Base-by-base conservation (phyloP, 129 eudicot genomes). In the Scalesia atractyloides region DNA sequence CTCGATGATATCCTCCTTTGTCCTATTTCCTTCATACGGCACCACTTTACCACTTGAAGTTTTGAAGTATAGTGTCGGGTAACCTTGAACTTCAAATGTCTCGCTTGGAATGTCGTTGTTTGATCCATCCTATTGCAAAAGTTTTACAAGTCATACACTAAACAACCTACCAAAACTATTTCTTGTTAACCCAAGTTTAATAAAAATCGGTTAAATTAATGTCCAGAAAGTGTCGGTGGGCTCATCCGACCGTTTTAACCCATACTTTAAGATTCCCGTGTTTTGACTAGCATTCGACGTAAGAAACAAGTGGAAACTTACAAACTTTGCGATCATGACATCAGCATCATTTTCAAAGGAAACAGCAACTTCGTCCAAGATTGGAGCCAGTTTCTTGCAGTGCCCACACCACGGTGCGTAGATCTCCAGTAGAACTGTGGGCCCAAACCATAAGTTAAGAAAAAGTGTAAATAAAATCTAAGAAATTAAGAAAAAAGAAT, bases 371-470 rank as follows among this genome's bases (percentile, higher is more conserved):
- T 90, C 98, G 41, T 94, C 98, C 88, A 94, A 84, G 67, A 88
- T 88, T 17, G 98, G 98, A 5, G 96, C 97, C 74, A 94, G 80
- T 79, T 86, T 90, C 76, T 94, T 88, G 87, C 98, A 90, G 77
- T 94, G 97, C 34, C 97, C 96, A 74, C 98, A 94, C 98, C 97
- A 90, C 14, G 97, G 97, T 22, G 98, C 98, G 65, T 94, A 90
- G 80, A 90, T 84, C 83, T 87, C 97, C 60, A 94, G 72, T 7
- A 94, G 81, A 79, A 90, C 98, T 94, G 88, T 72, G 47, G 46
- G 46, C 10, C 10, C 52, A 74, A 73, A 66, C 24, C 10, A 53
- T 73, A 73, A 47, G 70, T 24, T 19, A 26, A 56, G 59, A 47
- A 14, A 4, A 19, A 11, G 41, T 1, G 10, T 41, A 41, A 41